These are phyloP conservation scores for Warburgia ugandensis DNA, from an alignment of 164 flowering plant genomes.

Conservation along the genomic window DNA sequence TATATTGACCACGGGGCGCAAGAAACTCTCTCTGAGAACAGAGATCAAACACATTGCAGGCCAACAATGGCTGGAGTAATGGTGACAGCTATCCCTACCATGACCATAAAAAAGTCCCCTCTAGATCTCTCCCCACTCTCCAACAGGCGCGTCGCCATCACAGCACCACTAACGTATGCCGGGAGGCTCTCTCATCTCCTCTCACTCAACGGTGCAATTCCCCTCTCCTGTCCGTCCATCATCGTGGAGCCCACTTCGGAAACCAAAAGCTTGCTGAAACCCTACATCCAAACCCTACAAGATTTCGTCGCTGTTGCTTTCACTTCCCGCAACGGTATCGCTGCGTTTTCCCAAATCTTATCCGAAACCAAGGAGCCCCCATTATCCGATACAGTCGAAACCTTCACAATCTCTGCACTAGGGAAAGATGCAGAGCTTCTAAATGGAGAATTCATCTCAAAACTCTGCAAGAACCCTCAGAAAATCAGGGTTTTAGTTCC, in stretches of 20 bases:
- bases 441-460: slow-evolving; percentile 19
- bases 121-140: too few species aligned
- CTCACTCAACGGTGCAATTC: slow-evolving; percentile 15
- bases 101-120: too few species aligned
- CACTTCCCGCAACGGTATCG: slow-evolving; percentile 64
- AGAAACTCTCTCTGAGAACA: too few species aligned
- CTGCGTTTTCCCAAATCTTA: slow-evolving; percentile 30
- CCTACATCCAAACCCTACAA: slow-evolving; percentile 23
- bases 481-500: slow-evolving; percentile 44
- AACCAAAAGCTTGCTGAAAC: slow-evolving; percentile 27
- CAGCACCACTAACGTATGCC: slow-evolving; percentile 21
- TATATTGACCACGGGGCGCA: too few species aligned
- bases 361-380: slow-evolving; percentile 16
- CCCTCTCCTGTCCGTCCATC: slow-evolving; percentile 59
- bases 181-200: slow-evolving; percentile 10
- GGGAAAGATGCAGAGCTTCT: slow-evolving; percentile 61
- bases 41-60: too few species aligned
- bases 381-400: slow-evolving; percentile 25
- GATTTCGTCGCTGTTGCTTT: slow-evolving; percentile 59
- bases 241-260: slow-evolving; percentile 34
- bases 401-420: slow-evolving; percentile 45
- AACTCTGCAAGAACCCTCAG: slow-evolving; percentile 23
- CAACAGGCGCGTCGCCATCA: slow-evolving; percentile 12
- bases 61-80: too few species aligned
- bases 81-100: too few species aligned